Evolutionary conservation across 768 basidiomycete species (phyloP).

Genomic region (Russula olivacea): DNA sequence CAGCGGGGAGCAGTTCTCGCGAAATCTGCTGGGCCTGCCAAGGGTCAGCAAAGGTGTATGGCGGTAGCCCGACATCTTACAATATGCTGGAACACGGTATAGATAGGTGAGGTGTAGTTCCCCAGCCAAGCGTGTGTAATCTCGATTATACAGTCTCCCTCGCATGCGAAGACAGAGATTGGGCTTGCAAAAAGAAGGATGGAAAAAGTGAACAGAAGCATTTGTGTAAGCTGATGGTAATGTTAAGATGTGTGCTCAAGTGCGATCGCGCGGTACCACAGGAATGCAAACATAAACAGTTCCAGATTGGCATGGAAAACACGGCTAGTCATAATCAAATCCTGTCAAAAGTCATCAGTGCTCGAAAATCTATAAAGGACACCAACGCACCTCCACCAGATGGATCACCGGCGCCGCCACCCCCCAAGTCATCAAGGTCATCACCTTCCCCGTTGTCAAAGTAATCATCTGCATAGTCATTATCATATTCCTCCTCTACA

Average conservation of each 20-base stretch:
- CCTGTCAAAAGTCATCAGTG: constrained; percentile 20
- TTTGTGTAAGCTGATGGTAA: background rate
- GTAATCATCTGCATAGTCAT: constrained; percentile 87
- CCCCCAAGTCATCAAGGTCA: constrained; percentile 72
- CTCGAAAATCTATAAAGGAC: background rate
- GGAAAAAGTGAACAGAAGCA: constrained; percentile 18
- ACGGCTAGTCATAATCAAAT: constrained; percentile 27
- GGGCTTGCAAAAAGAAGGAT: constrained; percentile 30
- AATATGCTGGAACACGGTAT: constrained; percentile 35
- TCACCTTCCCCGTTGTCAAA: constrained; percentile 87
- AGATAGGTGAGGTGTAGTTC: constrained; percentile 45
- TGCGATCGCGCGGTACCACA: background rate
- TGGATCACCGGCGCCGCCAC: constrained; percentile 51
- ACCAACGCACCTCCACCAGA: constrained; percentile 47
- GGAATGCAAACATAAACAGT: constrained; percentile 10
- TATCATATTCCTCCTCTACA: constrained; percentile 86
- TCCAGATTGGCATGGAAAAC: constrained; percentile 5
- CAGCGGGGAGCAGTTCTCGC: constrained; percentile 32
- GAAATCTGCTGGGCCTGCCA: constrained; percentile 37
- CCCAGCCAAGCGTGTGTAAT: constrained; percentile 51
- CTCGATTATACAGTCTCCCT: constrained; percentile 60
- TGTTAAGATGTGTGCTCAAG: background rate
- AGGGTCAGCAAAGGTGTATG: constrained; percentile 19
- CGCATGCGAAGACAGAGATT: constrained; percentile 49
- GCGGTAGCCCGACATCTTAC: constrained; percentile 33